Evolutionary conservation across 179 eudicot species (phyloP).

Genomic region (Beta lomatogona): DNA sequence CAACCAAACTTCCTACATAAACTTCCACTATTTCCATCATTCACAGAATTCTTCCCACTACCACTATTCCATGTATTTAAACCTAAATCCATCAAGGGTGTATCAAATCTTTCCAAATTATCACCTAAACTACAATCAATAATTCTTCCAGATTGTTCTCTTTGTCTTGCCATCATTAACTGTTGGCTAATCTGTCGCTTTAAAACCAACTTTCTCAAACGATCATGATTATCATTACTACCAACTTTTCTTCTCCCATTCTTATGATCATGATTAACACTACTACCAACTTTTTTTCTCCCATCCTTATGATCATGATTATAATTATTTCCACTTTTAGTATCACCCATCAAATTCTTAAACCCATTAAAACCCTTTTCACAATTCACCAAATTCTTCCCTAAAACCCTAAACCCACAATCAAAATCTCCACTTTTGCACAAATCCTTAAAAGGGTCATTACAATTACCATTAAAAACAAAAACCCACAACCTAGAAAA

Average conservation of each 20-base stretch:
- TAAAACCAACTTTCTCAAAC: slow-evolving; percentile 23
- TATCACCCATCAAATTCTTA: background rate
- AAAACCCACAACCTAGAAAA: slow-evolving; percentile 20
- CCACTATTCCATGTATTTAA: no score
- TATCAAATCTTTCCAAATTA: background rate
- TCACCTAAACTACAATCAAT: background rate
- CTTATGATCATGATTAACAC: no score
- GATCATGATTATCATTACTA: background rate
- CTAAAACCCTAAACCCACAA: slow-evolving; percentile 19
- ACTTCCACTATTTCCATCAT: no score
- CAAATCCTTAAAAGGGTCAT: background rate
- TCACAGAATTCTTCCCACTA: no score
- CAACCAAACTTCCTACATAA: background rate
- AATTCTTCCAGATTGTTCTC: slow-evolving; percentile 2
- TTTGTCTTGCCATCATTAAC: slow-evolving; percentile 15
- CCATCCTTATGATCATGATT: background rate
- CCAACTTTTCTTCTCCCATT: no score
- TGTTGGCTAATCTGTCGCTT: slow-evolving; percentile 8
- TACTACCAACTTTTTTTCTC: slow-evolving; percentile 10
- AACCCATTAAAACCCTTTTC: background rate
- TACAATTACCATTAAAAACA: background rate
- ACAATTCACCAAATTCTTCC: background rate
- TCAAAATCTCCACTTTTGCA: background rate
- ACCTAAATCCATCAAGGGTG: no score
- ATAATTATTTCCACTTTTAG: background rate